Evolutionary conservation across 2,329 filamentous ascomycete species (phyloP).

Genomic region (Colletotrichum sp.): DNA sequence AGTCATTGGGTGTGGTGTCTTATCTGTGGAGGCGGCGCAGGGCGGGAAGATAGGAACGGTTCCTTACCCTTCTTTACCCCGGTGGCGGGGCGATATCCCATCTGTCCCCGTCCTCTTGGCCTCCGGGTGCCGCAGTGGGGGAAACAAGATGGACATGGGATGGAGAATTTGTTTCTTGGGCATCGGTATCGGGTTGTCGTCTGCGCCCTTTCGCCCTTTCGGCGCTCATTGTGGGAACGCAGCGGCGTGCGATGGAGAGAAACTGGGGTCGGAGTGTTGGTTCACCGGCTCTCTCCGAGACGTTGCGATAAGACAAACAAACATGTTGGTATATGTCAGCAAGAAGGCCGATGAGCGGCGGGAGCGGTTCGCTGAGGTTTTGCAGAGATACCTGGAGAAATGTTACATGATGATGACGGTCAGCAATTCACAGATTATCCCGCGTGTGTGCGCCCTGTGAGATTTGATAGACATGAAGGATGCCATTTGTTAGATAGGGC

Average conservation of each 20-base stretch:
- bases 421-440: neutral
- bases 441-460: neutral
- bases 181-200: neutral
- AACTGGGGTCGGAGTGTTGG: neutral
- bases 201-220: neutral
- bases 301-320: neutral
- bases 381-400: neutral
- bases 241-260: neutral
- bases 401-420: neutral
- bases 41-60: conserved; percentile 3
- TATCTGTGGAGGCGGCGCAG: conserved; percentile 15
- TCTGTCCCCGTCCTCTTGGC: conserved; percentile 8
- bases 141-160: neutral
- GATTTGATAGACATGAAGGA: neutral
- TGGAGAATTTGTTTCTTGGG: neutral
- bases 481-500: neutral
- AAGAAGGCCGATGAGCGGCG: neutral
- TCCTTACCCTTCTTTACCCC: neutral
- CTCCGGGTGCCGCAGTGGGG: conserved; percentile 12
- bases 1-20: conserved; percentile 8
- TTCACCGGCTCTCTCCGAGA: neutral
- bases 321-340: neutral
- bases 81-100: conserved; percentile 7
- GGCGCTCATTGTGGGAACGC: neutral
- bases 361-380: neutral